Percentiles rank a stretch among this genome's conserved stretches.
Conservation (phyloP, 352 stramenopile genomes). For the Blastocystis sp. region DNA sequence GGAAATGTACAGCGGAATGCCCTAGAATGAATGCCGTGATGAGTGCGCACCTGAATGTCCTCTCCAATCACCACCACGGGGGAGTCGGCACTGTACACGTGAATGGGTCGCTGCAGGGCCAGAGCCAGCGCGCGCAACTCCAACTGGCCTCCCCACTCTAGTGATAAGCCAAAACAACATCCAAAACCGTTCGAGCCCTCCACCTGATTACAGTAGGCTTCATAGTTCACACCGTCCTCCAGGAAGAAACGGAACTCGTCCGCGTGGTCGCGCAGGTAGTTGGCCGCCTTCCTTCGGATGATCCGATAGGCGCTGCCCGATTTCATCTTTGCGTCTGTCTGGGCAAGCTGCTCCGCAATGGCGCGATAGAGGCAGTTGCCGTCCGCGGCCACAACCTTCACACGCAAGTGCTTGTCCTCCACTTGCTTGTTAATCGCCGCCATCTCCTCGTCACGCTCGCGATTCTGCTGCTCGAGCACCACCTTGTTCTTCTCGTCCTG, state of each 20-base stretch:
- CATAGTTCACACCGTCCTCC: slow-evolving; percentile 36
- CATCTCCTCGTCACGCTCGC: slow-evolving; percentile 34
- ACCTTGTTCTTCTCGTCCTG: slow-evolving; percentile 51
- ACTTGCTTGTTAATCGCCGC: slow-evolving; percentile 20
- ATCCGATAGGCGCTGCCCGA: slow-evolving; percentile 13
- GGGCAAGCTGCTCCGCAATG: slow-evolving; percentile 16
- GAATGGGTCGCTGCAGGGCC: slow-evolving; percentile 36
- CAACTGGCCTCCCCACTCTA: slow-evolving; percentile 60
- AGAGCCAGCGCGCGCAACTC: slow-evolving; percentile 23
- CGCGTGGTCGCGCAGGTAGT: slow-evolving; percentile 35
- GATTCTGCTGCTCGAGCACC: slow-evolving; percentile 23
- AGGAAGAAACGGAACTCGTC: slow-evolving; percentile 45
- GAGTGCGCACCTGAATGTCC: background rate
- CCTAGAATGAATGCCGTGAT: background rate
- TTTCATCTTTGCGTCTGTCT: slow-evolving; percentile 11
- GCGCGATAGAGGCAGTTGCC: slow-evolving; percentile 48
- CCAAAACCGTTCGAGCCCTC: slow-evolving; percentile 40
- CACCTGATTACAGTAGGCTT: slow-evolving; percentile 48
- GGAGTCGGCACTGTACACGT: slow-evolving; percentile 47
- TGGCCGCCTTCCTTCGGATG: slow-evolving; percentile 21
- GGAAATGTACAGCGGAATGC: slow-evolving; percentile 25
- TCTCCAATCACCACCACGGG: slow-evolving; percentile 41
- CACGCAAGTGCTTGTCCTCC: background rate
- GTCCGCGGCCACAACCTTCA: slow-evolving; percentile 26
- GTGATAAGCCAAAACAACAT: too few species aligned